These are phyloP conservation scores for Silene noctiflora DNA, from an alignment of 179 eudicot species.

Conservation along the genomic window DNA sequence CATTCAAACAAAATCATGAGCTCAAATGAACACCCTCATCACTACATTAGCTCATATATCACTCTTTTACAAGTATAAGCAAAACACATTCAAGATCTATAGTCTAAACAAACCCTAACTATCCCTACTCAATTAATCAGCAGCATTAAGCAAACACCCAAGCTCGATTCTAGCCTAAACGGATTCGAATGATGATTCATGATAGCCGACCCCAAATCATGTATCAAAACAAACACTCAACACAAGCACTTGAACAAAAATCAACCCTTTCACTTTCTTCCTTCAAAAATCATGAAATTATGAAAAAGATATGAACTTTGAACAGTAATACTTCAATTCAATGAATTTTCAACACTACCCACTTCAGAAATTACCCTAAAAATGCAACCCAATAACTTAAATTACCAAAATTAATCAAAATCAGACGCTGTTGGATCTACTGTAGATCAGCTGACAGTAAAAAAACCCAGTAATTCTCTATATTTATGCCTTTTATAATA, in stretches of 20 bases:
- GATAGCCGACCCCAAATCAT: too few species aligned
- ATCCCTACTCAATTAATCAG: slow-evolving; percentile 3
- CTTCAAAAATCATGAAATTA: slow-evolving; percentile 22
- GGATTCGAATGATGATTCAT: too few species aligned
- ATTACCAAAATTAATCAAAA: slow-evolving; percentile 13
- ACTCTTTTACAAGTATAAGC: neutral
- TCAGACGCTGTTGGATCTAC: slow-evolving; percentile 29
- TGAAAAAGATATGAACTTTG: slow-evolving; percentile 14
- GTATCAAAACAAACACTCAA: too few species aligned
- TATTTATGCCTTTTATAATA: neutral
- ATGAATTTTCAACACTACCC: slow-evolving; percentile 19
- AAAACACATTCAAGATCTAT: slow-evolving; percentile 17
- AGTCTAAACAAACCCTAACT: slow-evolving; percentile 22
- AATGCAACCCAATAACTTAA: slow-evolving; percentile 7
- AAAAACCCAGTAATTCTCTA: slow-evolving; percentile 7
- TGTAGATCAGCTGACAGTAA: slow-evolving; percentile 18
- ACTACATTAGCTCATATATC: too few species aligned
- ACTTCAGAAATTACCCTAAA: slow-evolving; percentile 21
- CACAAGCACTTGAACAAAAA: slow-evolving; percentile 7
- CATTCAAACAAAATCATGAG: too few species aligned
- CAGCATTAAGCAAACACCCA: neutral
- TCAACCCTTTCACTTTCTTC: slow-evolving; percentile 6
- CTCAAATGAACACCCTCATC: too few species aligned
- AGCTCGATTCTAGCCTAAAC: too few species aligned
- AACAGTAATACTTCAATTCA: slow-evolving; percentile 22